These are phyloP conservation scores for Saccharomycopsis sp. DNA, from an alignment of 805 yeast species.

Conservation along the genomic window DNA sequence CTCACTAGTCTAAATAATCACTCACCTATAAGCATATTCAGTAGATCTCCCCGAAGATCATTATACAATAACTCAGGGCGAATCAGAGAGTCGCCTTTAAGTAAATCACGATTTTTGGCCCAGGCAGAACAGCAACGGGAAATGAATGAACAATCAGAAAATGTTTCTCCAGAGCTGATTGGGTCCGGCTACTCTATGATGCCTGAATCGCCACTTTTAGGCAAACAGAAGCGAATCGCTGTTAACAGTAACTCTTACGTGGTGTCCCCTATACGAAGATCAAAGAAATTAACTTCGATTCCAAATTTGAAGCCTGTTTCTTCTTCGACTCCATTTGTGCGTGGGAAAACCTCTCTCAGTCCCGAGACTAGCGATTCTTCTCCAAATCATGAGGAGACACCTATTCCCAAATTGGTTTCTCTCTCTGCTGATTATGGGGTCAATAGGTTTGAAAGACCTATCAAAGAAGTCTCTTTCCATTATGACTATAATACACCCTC, in stretches of 20 bases:
- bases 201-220: not conserved
- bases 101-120: not conserved
- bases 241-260: not conserved
- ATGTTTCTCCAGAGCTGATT: not conserved
- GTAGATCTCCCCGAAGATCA: not conserved
- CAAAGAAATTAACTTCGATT: not conserved
- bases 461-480: not conserved
- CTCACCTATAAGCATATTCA: not conserved
- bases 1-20: not conserved
- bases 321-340: constrained; percentile 10
- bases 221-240: not conserved
- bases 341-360: not conserved
- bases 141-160: not conserved
- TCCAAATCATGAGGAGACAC: not conserved
- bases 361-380: too few species aligned
- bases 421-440: not conserved
- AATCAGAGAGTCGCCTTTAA: not conserved
- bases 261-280: not conserved
- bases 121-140: constrained; percentile 3
- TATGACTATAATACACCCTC: constrained; percentile 14
- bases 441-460: not conserved
- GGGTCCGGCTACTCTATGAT: not conserved
- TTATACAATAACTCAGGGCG: not conserved
- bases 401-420: not conserved
- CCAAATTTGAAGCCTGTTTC: constrained; percentile 1